phyloP scores from a whole-genome alignment of 495 filamentous ascomycete genomes.

The Neurospora intermedia region DNA sequence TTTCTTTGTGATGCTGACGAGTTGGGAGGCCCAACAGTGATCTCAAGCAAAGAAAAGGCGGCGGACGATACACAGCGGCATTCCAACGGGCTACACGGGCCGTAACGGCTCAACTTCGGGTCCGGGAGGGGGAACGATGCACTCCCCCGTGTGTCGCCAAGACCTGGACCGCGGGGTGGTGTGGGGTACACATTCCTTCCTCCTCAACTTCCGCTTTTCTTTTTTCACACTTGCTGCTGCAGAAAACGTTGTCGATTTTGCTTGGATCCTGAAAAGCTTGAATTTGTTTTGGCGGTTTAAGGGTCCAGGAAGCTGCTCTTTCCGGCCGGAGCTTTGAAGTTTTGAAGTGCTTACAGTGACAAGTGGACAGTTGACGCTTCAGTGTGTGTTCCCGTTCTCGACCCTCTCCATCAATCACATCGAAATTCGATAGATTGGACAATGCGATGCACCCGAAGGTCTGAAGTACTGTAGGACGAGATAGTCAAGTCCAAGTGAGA shows the following conservation, averaged over 20 bases:
- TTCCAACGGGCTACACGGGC: background rate
- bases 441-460: background rate
- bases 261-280: background rate
- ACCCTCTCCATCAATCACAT: too few relatives aligned
- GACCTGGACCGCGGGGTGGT: background rate
- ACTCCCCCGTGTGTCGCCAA: background rate
- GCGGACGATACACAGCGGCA: background rate
- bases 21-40: too few relatives aligned
- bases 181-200: background rate
- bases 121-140: background rate
- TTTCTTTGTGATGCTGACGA: background rate
- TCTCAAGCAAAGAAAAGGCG: background rate
- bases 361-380: background rate
- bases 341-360: background rate
- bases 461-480: background rate
- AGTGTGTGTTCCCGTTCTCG: too few relatives aligned
- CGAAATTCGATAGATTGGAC: background rate
- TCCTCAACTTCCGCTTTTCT: background rate
- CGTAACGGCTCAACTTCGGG: background rate
- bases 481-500: background rate
- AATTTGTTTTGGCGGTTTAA: background rate
- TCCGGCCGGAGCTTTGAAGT: background rate
- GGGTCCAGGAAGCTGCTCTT: background rate
- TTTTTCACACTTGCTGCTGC: background rate
- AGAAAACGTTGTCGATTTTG: background rate